These are phyloP conservation scores for Byssoonygena ceratinophila DNA, from an alignment of 2,329 filamentous ascomycete species.

Conservation along the genomic window DNA sequence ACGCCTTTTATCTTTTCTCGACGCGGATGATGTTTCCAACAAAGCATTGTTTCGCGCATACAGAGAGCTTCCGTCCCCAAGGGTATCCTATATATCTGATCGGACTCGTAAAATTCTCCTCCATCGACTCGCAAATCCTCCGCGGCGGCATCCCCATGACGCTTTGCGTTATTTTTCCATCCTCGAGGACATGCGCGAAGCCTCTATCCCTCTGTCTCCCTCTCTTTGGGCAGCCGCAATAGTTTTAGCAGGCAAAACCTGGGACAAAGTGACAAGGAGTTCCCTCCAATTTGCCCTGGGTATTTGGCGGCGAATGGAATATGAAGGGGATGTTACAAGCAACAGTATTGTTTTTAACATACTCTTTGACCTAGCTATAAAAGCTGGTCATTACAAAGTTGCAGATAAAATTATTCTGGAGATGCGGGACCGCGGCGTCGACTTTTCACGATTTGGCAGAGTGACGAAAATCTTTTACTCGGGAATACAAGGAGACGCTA, in stretches of 20 bases:
- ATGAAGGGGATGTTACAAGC: conserved; percentile 51
- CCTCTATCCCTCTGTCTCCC: conserved; percentile 56
- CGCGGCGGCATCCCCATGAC: conserved; percentile 41
- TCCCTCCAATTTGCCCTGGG: conserved; percentile 60
- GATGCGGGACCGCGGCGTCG: conserved; percentile 59
- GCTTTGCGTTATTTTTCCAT: conserved; percentile 69
- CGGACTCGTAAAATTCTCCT: conserved; percentile 53
- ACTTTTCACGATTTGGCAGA: conserved; percentile 67
- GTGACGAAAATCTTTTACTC: conserved; percentile 75
- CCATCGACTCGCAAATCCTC: conserved; percentile 52
- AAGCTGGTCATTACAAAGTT: conserved; percentile 70
- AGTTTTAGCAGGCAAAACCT: conserved; percentile 64
- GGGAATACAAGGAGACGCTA: conserved; percentile 62
- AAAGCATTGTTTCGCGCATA: conserved; percentile 46
- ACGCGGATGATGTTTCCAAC: conserved; percentile 37
- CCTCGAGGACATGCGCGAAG: conserved; percentile 68
- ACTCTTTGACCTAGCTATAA: conserved; percentile 77
- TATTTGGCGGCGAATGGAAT: conserved; percentile 86
- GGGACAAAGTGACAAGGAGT: conserved; percentile 46
- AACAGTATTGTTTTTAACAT: conserved; percentile 86
- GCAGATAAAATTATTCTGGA: conserved; percentile 78
- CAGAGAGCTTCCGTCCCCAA: conserved; percentile 42
- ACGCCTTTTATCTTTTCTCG: conserved; percentile 34
- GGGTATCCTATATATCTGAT: conserved; percentile 42
- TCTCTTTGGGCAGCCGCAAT: conserved; percentile 78